Percentiles rank a stretch among this genome's conserved stretches.
Conservation (phyloP, 108 stramenopile species). For the Skeletonema tropicum region DNA sequence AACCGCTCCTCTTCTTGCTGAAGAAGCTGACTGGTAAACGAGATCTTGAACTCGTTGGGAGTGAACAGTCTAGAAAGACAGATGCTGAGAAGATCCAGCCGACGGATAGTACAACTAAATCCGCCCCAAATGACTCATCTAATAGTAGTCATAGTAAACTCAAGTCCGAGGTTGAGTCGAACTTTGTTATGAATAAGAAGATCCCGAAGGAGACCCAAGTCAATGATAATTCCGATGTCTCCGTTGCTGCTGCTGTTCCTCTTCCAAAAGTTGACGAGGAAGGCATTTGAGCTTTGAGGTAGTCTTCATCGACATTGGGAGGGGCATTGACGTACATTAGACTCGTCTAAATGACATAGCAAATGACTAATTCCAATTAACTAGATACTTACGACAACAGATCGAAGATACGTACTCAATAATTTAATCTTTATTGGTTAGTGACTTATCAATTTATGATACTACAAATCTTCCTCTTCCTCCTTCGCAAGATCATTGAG, state of each 20-base stretch:
- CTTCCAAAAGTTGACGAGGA: constrained; percentile 57
- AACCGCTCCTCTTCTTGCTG: constrained; percentile 83
- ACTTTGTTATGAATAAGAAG: not conserved
- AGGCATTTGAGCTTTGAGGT: not conserved
- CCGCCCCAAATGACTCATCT: not conserved
- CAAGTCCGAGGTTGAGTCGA: not conserved
- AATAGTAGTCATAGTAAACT: not conserved
- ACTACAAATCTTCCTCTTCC: too few species aligned
- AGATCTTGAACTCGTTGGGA: constrained; percentile 29
- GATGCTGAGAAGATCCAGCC: not conserved
- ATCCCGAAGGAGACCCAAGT: constrained; percentile 16
- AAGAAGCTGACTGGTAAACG: constrained; percentile 72
- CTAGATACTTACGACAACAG: too few species aligned
- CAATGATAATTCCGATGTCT: constrained; percentile 26
- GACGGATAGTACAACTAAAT: not conserved
- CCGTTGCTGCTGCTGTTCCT: constrained; percentile 43
- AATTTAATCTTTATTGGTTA: too few species aligned
- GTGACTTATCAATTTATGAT: too few species aligned
- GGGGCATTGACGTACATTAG: too few species aligned
- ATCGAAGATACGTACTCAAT: too few species aligned
- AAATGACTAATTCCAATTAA: too few species aligned
- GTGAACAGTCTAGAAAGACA: not conserved
- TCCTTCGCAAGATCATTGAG: too few species aligned
- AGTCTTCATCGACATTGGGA: not conserved
- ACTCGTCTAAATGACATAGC: too few species aligned